Percentiles rank a stretch among this genome's conserved stretches.
These are phyloP conservation scores for Aspergillus indologenus DNA, from an alignment of 495 filamentous ascomycete genomes.

Conservation along the genomic window DNA sequence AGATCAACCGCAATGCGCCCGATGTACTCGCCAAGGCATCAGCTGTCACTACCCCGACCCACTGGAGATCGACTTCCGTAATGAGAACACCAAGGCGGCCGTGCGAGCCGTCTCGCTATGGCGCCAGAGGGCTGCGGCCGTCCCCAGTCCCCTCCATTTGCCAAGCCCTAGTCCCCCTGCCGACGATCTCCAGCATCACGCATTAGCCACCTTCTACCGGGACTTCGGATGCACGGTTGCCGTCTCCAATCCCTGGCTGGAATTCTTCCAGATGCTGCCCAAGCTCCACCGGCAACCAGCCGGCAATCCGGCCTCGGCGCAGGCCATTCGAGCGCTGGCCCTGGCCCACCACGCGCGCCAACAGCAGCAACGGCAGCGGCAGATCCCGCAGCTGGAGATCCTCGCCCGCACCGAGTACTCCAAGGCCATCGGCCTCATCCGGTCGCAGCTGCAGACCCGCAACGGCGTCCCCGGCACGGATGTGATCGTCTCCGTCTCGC, in stretches of 20 bases:
- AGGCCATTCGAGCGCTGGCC: not conserved
- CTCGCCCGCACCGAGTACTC: not conserved
- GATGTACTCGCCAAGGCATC: not conserved
- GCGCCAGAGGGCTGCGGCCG: not conserved
- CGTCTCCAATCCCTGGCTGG: not conserved
- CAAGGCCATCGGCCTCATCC: not conserved
- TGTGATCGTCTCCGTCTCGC: not conserved
- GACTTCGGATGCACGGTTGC: not conserved
- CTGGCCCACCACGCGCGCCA: not conserved
- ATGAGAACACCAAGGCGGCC: not conserved
- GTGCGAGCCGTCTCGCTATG: not conserved
- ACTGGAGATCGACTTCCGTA: not conserved
- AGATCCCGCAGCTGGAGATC: not conserved
- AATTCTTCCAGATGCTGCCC: not conserved
- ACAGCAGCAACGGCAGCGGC: not conserved
- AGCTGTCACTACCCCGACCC: not conserved
- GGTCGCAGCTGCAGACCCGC: not conserved
- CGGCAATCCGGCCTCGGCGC: not conserved
- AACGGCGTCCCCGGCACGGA: not conserved
- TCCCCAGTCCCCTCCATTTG: not conserved
- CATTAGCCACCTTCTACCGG: not conserved
- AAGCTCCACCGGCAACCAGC: not conserved
- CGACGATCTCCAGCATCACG: not conserved
- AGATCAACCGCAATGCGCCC: not conserved
- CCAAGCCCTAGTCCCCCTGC: not conserved